Conservation (phyloP, 768 basidiomycete species). For the Pisolithus sp. region DNA sequence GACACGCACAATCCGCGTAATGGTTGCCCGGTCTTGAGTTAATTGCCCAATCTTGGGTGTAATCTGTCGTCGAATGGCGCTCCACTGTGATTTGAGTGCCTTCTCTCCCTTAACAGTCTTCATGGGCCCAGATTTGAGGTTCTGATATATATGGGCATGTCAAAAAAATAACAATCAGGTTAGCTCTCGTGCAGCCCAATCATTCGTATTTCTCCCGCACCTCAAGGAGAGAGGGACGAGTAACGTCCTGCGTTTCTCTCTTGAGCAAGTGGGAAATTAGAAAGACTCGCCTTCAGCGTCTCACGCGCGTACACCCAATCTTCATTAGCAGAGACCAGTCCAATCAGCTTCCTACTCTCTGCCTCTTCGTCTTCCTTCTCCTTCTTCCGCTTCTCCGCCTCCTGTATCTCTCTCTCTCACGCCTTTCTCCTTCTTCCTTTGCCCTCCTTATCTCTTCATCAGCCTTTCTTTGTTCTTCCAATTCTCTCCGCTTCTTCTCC, state of each 20-base stretch:
- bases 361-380: slow-evolving; percentile 29
- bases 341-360: slow-evolving; percentile 35
- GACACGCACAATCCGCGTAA: slow-evolving; percentile 50
- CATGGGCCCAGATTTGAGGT: slow-evolving; percentile 60
- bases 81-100: slow-evolving; percentile 54
- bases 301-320: slow-evolving; percentile 60
- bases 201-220: not conserved
- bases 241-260: not conserved
- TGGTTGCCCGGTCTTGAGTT: slow-evolving; percentile 60
- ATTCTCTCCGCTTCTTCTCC: slow-evolving; percentile 41
- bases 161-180: not conserved
- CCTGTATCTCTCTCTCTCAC: slow-evolving; percentile 34
- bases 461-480: slow-evolving; percentile 39
- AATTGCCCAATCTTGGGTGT: slow-evolving; percentile 85
- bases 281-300: slow-evolving; percentile 42
- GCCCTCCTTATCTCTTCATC: slow-evolving; percentile 39
- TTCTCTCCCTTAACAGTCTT: slow-evolving; percentile 55
- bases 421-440: slow-evolving; percentile 43
- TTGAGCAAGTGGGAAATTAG: not conserved
- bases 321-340: slow-evolving; percentile 48
- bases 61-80: slow-evolving; percentile 65
- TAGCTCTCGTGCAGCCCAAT: not conserved
- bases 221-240: not conserved
- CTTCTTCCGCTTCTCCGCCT: slow-evolving; percentile 36
- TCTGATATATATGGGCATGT: slow-evolving; percentile 26